A percentile compares a stretch with the other conserved stretches of the same genome.
Evolutionary conservation across 1,284 basidiomycete species (phyloP).

Genomic region (Ceratobasidium sp.): DNA sequence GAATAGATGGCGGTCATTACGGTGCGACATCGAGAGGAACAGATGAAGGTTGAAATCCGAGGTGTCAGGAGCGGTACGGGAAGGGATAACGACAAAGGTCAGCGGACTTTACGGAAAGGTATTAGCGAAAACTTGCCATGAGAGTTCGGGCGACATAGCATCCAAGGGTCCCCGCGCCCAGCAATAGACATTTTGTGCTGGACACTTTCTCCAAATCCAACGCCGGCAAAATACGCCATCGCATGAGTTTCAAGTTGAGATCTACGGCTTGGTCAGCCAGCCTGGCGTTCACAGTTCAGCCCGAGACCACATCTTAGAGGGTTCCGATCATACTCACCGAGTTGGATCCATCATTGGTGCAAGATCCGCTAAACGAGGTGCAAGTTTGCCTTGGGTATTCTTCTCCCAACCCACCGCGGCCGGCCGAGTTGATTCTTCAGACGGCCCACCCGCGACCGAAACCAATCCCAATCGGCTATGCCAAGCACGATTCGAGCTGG

Average conservation of each 20-base stretch:
- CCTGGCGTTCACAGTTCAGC: slow-evolving; percentile 58
- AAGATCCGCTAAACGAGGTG: slow-evolving; percentile 89
- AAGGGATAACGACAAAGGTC: neutral
- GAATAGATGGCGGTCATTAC: neutral
- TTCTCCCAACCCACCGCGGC: slow-evolving; percentile 95
- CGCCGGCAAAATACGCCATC: slow-evolving; percentile 93
- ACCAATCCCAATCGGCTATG: slow-evolving; percentile 73
- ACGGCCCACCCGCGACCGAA: slow-evolving; percentile 53
- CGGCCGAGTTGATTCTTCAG: slow-evolving; percentile 59
- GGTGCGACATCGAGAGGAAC: neutral
- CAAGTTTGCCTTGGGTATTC: slow-evolving; percentile 85
- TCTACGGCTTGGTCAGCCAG: slow-evolving; percentile 97
- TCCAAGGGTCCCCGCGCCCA: slow-evolving; percentile 96
- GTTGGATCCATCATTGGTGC: slow-evolving; percentile 96
- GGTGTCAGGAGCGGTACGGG: neutral
- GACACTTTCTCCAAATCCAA: slow-evolving; percentile 92
- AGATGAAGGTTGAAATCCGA: slow-evolving; percentile 15
- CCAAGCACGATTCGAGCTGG: slow-evolving; percentile 61
- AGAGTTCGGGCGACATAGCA: slow-evolving; percentile 94
- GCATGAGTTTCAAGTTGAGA: slow-evolving; percentile 97
- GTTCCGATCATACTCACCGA: slow-evolving; percentile 60
- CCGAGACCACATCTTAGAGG: neutral
- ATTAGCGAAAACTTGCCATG: slow-evolving; percentile 69
- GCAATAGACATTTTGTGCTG: slow-evolving; percentile 81
- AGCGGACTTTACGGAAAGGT: neutral